These are phyloP conservation scores for Hansenula sp. DNA, from an alignment of 1,139 yeast species.

Conservation along the genomic window DNA sequence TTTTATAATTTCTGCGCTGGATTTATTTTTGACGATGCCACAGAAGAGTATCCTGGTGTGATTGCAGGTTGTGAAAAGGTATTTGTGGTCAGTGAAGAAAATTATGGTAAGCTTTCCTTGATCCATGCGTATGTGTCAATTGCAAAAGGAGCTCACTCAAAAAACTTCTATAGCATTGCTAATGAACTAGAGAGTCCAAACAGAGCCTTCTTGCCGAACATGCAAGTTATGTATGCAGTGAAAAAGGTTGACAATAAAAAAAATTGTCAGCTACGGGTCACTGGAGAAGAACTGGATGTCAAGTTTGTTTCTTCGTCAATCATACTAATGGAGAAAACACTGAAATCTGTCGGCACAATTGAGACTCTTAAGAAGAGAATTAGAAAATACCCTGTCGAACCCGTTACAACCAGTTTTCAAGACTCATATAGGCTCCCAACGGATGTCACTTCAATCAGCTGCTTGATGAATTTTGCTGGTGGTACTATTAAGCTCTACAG, in stretches of 20 bases:
- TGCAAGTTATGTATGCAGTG: conserved; percentile 55
- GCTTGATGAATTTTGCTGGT: conserved; percentile 61
- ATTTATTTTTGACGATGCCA: conserved; percentile 56
- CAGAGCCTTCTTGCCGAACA: conserved; percentile 63
- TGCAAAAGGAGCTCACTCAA: conserved; percentile 56
- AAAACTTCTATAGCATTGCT: conserved; percentile 46
- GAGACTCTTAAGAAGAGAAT: conserved; percentile 31
- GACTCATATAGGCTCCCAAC: conserved; percentile 22
- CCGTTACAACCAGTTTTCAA: conserved; percentile 21
- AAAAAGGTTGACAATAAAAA: conserved; percentile 29
- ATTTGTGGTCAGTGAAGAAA: conserved; percentile 57
- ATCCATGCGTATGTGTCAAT: conserved; percentile 62
- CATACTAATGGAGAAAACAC: conserved; percentile 40
- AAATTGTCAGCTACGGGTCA: conserved; percentile 41
- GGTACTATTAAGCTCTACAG: conserved; percentile 52
- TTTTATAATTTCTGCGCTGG: conserved; percentile 72
- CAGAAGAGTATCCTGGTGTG: conserved; percentile 48
- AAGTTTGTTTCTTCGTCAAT: conserved; percentile 53
- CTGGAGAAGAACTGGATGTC: conserved; percentile 69
- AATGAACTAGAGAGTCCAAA: conserved; percentile 46
- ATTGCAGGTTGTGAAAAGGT: conserved; percentile 71
- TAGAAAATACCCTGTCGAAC: conserved; percentile 8
- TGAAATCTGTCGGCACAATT: conserved; percentile 41
- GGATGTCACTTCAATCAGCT: conserved; percentile 43
- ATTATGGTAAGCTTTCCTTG: conserved; percentile 62